Evolutionary conservation across 208 protist species (phyloP), one percentile per base, ranked within the genome.

Genomic region (Herpetomonas tarakana): DNA sequence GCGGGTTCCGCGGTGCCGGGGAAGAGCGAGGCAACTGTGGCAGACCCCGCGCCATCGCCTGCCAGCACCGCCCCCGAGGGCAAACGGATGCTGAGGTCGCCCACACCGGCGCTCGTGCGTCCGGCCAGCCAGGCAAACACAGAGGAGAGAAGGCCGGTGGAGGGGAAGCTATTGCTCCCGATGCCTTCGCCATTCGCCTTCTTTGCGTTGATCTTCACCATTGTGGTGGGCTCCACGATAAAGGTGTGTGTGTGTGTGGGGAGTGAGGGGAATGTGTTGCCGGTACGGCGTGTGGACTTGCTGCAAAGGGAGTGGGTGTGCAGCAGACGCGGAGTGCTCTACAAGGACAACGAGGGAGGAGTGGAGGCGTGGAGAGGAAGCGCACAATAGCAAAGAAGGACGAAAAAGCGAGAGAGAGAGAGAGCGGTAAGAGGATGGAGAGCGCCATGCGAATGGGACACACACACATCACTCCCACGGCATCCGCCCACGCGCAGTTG

Each of bases 191-290:
- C 62, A 14, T 1, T 18, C 38, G 31, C 39, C 21, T 58, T 41
- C 12, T 18, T 18, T 35, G 63, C 39, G 26, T 14, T 29, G 25
- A 75, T 24, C 11, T 65, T 49, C 27, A 70, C 62, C 68, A 75
- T 73, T 19, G 0, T 28, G 19, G 19, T 30, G 24, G 6, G 9
- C 14, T 52, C 24, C 3, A 31, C 7, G 22, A 41, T 46, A n/a
- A 31, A 58, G 19, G 38, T 11, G 28, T 24, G 35, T 58, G 31
- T 19, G 45, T 51, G 25, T 52, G 30, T 63, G 38, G 11, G 18
- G 11, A 18, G 11, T n/a, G 38, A 45, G 41, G 9, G 28, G 6
- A 19, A 26, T 14, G 39, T 9, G 35, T 27, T 6, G 3, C n/a
- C n/a, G n/a, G n/a, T n/a, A n/a, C n/a, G n/a, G n/a, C n/a, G n/a